Base-by-base conservation (phyloP, 345 rosid species). In the Lepidium africanum region DNA sequence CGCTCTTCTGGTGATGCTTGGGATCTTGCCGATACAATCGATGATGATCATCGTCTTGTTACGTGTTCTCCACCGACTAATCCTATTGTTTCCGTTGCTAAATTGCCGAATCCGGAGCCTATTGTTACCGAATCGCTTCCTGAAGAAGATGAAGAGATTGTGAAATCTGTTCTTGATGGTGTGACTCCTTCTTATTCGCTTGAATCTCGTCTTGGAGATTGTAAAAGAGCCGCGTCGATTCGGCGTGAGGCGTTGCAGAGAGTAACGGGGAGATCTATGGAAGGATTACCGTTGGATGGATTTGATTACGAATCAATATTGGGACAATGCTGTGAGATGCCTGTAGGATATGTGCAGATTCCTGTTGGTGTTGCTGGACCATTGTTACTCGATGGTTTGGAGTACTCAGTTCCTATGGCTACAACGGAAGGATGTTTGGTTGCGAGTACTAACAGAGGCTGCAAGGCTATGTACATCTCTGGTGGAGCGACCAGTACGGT, bases 271-370 rank as follows among this genome's bases (percentile, higher is more conserved):
- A 81, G 90, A 70, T 86, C 97, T 10, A 45, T 94, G 3, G 77
- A 81, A 52, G 99, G 96, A 6, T 63, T 94, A 33, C 96, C 97
- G 2, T 41, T 86, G 36, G 90, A 91, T 10, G 99, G 97, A 6
- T 89, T 94, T 48, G 90, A 89, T 67, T 93, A 90, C 71, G 86
- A 79, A 6, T 83, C 95, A 2, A 84, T 90, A n/a, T 73, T 93
- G 67, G 96, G 94, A 11, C 97, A 89, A 79, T 94, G 99, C 75
- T 94, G 99, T 45, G 99, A 94, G 82, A 91, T 91, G 97, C 99
- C 97, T 10, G 85, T 91, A 0, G 99, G 99, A 0, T 91, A 91
- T 51, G 84, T 94, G 53, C 98, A 90, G 85, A 82, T 93, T 42
- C 97, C 97, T 2, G 96, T 93, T 47, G 97, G 98, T 25, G 77